phyloP scores from a whole-genome alignment of 768 basidiomycete species.

The Mrakia hoshinonis region DNA sequence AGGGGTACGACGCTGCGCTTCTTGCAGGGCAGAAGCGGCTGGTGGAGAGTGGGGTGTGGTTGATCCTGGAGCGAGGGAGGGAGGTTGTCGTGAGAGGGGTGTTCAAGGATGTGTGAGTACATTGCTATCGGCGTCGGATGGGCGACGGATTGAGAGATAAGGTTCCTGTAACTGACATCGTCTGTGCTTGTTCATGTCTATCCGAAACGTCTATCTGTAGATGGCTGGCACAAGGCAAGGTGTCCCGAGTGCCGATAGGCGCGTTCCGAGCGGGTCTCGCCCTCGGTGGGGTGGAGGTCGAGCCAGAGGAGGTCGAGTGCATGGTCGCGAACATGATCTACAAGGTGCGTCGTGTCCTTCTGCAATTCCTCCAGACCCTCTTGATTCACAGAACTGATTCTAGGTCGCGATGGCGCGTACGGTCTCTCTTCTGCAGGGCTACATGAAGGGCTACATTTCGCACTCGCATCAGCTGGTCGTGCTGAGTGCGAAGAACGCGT shows the following conservation, averaged over 20 bases:
- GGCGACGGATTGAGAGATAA: not conserved
- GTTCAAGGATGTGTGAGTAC: conserved; percentile 50
- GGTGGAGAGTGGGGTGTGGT: conserved; percentile 76
- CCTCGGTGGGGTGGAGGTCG: conserved; percentile 38
- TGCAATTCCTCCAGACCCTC: not conserved
- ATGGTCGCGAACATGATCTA: conserved; percentile 91
- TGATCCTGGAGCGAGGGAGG: conserved; percentile 76
- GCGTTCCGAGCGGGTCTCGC: conserved; percentile 11
- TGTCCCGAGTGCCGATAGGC: conserved; percentile 63
- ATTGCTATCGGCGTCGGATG: not conserved
- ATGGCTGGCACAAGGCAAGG: conserved; percentile 68
- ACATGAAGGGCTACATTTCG: conserved; percentile 89
- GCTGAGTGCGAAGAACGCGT: conserved; percentile 65
- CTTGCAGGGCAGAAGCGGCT: conserved; percentile 58
- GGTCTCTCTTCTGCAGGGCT: too few species aligned
- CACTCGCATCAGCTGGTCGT: conserved; percentile 94
- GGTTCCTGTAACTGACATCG: not conserved
- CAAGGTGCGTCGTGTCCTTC: conserved; percentile 45
- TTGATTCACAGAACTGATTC: too few species aligned
- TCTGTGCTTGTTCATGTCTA: not conserved
- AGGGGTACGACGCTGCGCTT: conserved; percentile 70
- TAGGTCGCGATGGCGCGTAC: too few species aligned
- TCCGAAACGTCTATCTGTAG: conserved; percentile 42
- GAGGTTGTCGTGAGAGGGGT: conserved; percentile 77
- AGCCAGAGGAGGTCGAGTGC: conserved; percentile 80